A percentile compares a stretch with the other conserved stretches of the same genome.
Conservation (phyloP, 2,329 filamentous ascomycete genomes). For the Rugonectria rugulosa region DNA sequence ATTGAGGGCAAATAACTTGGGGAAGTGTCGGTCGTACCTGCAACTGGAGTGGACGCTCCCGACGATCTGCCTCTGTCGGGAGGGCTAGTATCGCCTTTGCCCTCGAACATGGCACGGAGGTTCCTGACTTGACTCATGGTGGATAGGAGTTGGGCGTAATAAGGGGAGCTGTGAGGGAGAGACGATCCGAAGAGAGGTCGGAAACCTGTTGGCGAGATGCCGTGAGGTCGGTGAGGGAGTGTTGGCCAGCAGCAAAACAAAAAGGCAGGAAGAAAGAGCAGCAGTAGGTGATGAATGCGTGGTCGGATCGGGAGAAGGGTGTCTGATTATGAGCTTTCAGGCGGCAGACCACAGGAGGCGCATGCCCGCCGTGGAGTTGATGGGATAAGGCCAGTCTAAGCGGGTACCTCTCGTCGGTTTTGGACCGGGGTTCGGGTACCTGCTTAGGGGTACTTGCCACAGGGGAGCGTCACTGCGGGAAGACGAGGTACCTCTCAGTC, state of each 20-base stretch:
- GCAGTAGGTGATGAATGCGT: conserved; percentile 1
- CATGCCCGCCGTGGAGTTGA: conserved; percentile 25
- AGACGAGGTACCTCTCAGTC: conserved; percentile 1
- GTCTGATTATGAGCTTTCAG: conserved; percentile 24
- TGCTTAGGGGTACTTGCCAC: conserved; percentile 3
- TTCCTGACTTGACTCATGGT: conserved; percentile 75
- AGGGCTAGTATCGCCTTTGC: conserved; percentile 70
- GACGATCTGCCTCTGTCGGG: conserved; percentile 76
- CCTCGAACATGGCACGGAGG: conserved; percentile 82
- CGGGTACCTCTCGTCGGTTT: conserved; percentile 11
- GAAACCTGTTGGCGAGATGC: conserved; percentile 14
- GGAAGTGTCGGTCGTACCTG: conserved; percentile 34
- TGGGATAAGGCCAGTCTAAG: conserved; percentile 21
- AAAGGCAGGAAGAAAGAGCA: not conserved
- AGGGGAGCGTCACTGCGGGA: too few species aligned
- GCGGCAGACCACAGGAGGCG: conserved; percentile 21
- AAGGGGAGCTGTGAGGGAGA: conserved; percentile 28
- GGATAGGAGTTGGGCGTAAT: conserved; percentile 46
- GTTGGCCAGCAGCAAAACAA: conserved; percentile 7
- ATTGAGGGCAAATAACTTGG: conserved; percentile 5
- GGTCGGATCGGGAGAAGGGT: conserved; percentile 10
- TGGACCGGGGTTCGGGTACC: conserved; percentile 15
- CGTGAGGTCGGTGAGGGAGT: conserved; percentile 7
- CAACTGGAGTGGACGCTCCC: conserved; percentile 51
- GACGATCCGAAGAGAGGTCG: conserved; percentile 24